Evolutionary conservation across 1,139 yeast genomes (phyloP).

Genomic region (Pichia kudriavzevii): DNA sequence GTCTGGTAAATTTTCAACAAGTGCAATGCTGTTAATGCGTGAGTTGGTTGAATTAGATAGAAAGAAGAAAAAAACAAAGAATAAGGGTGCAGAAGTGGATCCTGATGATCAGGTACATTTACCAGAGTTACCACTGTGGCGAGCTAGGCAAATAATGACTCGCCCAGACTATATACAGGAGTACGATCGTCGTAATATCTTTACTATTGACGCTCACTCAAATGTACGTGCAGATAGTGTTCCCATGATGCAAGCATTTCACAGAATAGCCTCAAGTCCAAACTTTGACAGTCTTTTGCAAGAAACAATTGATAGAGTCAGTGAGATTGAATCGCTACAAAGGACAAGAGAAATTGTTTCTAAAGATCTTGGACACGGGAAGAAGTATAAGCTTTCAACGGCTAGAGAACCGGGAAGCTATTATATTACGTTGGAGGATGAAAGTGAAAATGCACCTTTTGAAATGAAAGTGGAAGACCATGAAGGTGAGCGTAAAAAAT

Average conservation of each 20-base stretch:
- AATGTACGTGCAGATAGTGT: conserved; percentile 75
- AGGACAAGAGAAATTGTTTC: conserved; percentile 74
- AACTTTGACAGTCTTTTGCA: conserved; percentile 63
- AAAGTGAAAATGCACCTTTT: conserved; percentile 21
- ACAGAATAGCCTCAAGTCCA: conserved; percentile 66
- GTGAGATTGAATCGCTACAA: conserved; percentile 70
- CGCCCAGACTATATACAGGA: conserved; percentile 71
- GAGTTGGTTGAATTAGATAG: conserved; percentile 67
- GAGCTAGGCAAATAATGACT: conserved; percentile 81
- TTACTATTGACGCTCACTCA: conserved; percentile 69
- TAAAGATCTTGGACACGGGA: conserved; percentile 53
- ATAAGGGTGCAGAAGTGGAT: conserved; percentile 9
- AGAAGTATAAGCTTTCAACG: too few relatives aligned
- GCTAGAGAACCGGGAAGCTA: conserved; percentile 3
- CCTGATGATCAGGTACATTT: conserved; percentile 38
- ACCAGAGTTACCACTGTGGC: conserved; percentile 75
- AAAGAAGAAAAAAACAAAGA: conserved; percentile 25
- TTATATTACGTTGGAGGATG: background rate
- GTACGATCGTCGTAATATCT: conserved; percentile 69
- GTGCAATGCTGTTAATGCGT: conserved; percentile 70
- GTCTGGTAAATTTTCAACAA: conserved; percentile 66
- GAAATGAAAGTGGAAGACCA: conserved; percentile 36
- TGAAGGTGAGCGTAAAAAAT: conserved; percentile 31
- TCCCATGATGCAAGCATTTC: conserved; percentile 86
- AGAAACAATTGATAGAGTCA: conserved; percentile 65